Conservation (phyloP, 108 stramenopile species). For the Schizochytrium sp. region DNA sequence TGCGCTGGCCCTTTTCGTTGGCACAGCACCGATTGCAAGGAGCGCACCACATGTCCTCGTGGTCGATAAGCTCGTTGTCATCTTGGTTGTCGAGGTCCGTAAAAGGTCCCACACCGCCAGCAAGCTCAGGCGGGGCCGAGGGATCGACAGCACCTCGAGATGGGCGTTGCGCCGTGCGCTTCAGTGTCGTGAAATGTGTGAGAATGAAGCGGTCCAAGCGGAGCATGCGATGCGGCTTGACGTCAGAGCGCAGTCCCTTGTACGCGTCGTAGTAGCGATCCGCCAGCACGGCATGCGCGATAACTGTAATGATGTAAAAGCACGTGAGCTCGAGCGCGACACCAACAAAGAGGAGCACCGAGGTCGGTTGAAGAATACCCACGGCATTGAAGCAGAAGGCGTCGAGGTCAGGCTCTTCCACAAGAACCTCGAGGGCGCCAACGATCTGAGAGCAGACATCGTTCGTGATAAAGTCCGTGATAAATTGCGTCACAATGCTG, state of each 20-base stretch:
- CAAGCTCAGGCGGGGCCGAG: no score
- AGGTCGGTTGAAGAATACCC: not conserved
- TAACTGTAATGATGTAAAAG: not conserved
- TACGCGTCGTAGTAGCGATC: not conserved
- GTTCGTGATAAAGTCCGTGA: not conserved
- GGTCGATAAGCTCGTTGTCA: no score
- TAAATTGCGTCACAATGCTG: not conserved
- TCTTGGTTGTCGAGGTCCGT: no score
- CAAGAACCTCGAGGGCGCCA: not conserved
- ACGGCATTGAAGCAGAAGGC: not conserved
- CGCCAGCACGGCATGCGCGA: not conserved
- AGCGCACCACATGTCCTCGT: not conserved
- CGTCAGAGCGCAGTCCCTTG: not conserved
- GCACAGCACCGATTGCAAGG: not conserved
- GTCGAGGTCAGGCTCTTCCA: not conserved
- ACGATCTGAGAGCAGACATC: not conserved
- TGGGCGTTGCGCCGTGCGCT: no score
- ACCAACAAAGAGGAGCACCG: not conserved
- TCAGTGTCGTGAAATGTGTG: no score
- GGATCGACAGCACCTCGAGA: no score
- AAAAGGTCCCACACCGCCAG: no score
- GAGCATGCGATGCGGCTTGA: no score
- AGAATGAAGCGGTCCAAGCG: no score
- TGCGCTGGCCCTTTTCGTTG: not conserved
- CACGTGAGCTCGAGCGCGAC: not conserved